Evolutionary conservation across 2,329 filamentous ascomycete species (phyloP), one percentile per base, ranked within the genome.

Genomic region (Pseudocercospora cruenta): DNA sequence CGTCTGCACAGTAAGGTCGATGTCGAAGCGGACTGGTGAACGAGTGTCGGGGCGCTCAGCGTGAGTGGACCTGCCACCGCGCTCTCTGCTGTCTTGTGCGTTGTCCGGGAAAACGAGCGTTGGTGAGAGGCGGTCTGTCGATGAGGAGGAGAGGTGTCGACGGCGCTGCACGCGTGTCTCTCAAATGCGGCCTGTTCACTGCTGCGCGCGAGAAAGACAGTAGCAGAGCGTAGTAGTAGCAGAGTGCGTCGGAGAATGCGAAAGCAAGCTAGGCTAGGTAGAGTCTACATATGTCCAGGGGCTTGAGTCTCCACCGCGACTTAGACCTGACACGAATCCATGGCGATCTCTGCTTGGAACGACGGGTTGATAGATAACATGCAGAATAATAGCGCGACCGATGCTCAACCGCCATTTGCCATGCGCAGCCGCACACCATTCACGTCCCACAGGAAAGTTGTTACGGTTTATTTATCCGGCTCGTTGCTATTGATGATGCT

Each of bases 31-130:
- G 31, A 22, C 10, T 39, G n/a, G 31, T 19, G 26, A 58, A 19
- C n/a, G 51, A 55, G 26, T n/a, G 51, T 33, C 26, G 51, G 22
- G 24, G 51, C 51, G 51, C 24, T n/a, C 21, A 14, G 24, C 14
- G 51, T 26, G 51, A 24, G 5, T 28, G 51, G 51, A 55, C 51
- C 51, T 55, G 51, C 51, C 51, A 55, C 51, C 51, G 51, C 51
- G 51, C 51, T 55, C 51, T 51, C 47, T 55, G 51, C 51, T 31
- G 51, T 55, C 26, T 31, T n/a, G 26, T 26, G 12, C 10, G 51
- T n/a, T 31, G 51, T 31, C 10, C 22, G 51, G 22, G 24, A 54
- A 55, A 55, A 55, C 24, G 51, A 55, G 51, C 16, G 51, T 55
- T 14, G 51, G 51, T 26, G 51, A 26, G 21, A 22, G 47, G 47